Base-by-base conservation (phyloP, 257 asterid species). In the Linderniella brevidens region DNA sequence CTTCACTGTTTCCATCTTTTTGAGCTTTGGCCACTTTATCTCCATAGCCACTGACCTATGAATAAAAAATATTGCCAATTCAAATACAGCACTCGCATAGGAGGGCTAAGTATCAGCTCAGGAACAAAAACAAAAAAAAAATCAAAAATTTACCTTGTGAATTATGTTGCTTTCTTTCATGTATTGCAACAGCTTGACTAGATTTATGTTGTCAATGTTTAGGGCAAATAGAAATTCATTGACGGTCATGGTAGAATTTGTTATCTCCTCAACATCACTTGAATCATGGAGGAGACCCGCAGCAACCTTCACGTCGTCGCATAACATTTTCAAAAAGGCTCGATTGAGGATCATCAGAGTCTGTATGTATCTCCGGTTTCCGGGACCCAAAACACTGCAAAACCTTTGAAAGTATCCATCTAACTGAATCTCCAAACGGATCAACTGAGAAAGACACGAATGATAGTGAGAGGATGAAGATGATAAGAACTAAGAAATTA, bases 341-440 rank as follows among this genome's bases (percentile, higher is more conserved):
- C 66, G 74, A 50, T 79, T 66, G 55, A 90, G 79, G 55, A 77
- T 82, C 75, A 78, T 69, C 70, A 85, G 42, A 48, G 78, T 85
- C 69, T 84, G 98, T 53, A 90, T 90, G 72, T 90, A 86, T 60
- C 98, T 85, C 53, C 93, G 65, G 71, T 90, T 90, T 47, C 87
- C 86, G 20, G 96, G 87, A 52, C 98, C 98, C 53, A 90, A 69
- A 54, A 80, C 80, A 68, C 70, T 75, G 58, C 68, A 53, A 61
- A 90, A 90, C 52, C 82, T 71, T 35, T 53, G 68, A 63, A 74
- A 71, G 68, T 90, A 90, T 32, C 73, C 67, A 63, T 75, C 90
- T 56, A 90, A 62, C 68, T 71, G 85, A 45, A 67, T 60, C 70
- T 72, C 79, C 74, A 85, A 65, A 42, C 50, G 61, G 54, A 66